Percentiles rank a stretch among this genome's conserved stretches.
These are phyloP conservation scores for Chlorella sorokiniana DNA, from an alignment of 139 green algal species.

Conservation along the genomic window DNA sequence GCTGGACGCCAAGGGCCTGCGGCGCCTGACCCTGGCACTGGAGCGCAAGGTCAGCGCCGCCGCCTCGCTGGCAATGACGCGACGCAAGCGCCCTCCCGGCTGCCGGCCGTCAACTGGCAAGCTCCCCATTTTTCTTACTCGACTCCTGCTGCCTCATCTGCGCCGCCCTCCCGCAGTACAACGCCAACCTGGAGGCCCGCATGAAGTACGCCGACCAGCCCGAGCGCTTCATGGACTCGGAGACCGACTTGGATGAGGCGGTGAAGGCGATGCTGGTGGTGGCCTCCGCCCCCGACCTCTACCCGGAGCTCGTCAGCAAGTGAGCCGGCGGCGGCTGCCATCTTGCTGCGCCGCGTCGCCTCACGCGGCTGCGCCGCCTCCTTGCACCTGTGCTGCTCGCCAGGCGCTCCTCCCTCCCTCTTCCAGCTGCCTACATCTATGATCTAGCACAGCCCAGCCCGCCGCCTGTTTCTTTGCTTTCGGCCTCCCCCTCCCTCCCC, in stretches of 20 bases:
- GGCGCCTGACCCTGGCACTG: conserved; percentile 68
- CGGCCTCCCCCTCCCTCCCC: background rate
- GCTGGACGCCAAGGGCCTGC: conserved; percentile 70
- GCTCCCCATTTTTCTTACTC: background rate
- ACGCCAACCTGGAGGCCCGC: conserved; percentile 82
- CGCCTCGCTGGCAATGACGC: no score
- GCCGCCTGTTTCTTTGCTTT: no score
- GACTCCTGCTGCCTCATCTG: background rate
- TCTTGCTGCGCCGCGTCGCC: no score
- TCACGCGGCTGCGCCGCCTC: no score
- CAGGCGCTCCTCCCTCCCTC: no score
- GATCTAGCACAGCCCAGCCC: no score
- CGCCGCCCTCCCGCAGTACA: conserved; percentile 46
- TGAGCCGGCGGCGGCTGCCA: background rate
- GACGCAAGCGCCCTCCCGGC: background rate
- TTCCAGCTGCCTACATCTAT: no score
- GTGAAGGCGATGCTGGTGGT: conserved; percentile 71
- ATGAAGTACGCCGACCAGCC: conserved; percentile 86
- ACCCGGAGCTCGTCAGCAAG: conserved; percentile 81
- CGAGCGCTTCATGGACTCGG: conserved; percentile 91
- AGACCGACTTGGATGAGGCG: conserved; percentile 92
- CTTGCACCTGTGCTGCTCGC: no score
- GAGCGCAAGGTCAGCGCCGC: conserved; percentile 66
- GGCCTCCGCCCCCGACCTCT: conserved; percentile 75
- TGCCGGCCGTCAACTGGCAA: background rate